These are phyloP conservation scores for Penicillium vulpinum DNA, from an alignment of 2,329 filamentous ascomycete species.

Conservation along the genomic window DNA sequence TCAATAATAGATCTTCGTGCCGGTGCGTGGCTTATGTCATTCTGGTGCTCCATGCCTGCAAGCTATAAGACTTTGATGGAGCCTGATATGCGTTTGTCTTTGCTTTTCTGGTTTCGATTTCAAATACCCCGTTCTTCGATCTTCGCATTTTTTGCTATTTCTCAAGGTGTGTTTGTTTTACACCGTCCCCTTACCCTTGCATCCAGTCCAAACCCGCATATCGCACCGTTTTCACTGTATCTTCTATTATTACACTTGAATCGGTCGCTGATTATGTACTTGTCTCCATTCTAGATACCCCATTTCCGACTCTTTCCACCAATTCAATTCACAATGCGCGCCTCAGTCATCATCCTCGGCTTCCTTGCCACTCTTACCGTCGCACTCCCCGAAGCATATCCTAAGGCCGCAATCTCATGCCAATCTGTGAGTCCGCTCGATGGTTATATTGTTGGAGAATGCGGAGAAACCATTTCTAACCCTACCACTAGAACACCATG, in stretches of 20 bases:
- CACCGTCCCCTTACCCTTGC: constrained; percentile 3
- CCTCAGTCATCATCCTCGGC: constrained; percentile 15
- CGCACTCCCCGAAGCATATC: constrained; percentile 15
- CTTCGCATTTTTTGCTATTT: neutral
- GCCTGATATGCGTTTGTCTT: neutral
- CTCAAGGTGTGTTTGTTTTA: neutral
- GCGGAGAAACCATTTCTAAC: neutral
- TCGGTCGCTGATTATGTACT: constrained; percentile 1
- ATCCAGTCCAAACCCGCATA: neutral
- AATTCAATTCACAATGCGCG: constrained; percentile 14
- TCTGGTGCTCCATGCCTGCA: neutral
- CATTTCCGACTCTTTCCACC: neutral
- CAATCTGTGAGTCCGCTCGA: constrained; percentile 2
- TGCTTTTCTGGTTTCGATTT: neutral
- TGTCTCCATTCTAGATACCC: constrained; percentile 4
- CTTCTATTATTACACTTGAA: neutral
- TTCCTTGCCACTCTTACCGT: constrained; percentile 14
- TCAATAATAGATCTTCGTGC: constrained; percentile 2
- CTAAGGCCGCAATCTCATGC: constrained; percentile 2
- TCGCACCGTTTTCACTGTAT: neutral
- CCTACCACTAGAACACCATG: neutral
- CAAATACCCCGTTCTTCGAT: neutral
- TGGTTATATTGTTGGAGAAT: neutral
- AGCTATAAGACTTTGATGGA: constrained; percentile 8
- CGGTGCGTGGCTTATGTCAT: constrained; percentile 1